Percentiles rank a stretch among this genome's conserved stretches.
These are phyloP conservation scores for Cylindrotheca closterium DNA, from an alignment of 108 stramenopile species.

Conservation along the genomic window DNA sequence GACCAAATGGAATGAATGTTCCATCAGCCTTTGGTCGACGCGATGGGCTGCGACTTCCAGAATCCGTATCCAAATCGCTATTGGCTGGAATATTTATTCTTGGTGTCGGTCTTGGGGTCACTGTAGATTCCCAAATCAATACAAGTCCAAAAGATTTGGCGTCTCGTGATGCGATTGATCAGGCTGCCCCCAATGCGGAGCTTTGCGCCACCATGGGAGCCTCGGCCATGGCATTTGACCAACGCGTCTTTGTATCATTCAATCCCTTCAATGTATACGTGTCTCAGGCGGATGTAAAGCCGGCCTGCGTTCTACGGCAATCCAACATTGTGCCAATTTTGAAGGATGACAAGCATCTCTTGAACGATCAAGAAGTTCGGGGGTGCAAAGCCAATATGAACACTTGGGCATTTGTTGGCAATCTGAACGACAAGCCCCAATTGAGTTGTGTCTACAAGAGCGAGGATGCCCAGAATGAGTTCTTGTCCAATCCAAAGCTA, in stretches of 20 bases:
- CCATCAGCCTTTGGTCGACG: slow-evolving; percentile 71
- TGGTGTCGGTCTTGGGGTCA: slow-evolving; percentile 92
- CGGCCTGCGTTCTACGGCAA: slow-evolving; percentile 90
- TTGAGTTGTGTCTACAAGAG: slow-evolving; percentile 94
- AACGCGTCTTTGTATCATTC: slow-evolving; percentile 93
- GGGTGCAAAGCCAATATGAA: slow-evolving; percentile 91
- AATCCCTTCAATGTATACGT: slow-evolving; percentile 97
- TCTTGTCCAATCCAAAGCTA: slow-evolving; percentile 89
- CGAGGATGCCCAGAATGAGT: slow-evolving; percentile 96
- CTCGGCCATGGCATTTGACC: slow-evolving; percentile 92
- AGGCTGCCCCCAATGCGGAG: slow-evolving; percentile 90
- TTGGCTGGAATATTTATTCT: slow-evolving; percentile 90
- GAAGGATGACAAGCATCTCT: slow-evolving; percentile 60
- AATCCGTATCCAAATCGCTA: slow-evolving; percentile 76
- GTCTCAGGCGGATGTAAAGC: slow-evolving; percentile 94
- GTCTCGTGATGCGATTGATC: slow-evolving; percentile 92
- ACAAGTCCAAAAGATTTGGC: slow-evolving; percentile 91
- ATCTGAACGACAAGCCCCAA: slow-evolving; percentile 89
- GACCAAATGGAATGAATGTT: slow-evolving; percentile 30
- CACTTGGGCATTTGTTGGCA: slow-evolving; percentile 96
- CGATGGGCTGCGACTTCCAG: slow-evolving; percentile 66
- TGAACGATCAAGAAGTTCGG: slow-evolving; percentile 87
- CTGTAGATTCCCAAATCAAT: slow-evolving; percentile 91
- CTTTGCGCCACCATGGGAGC: slow-evolving; percentile 89
- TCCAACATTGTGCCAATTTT: slow-evolving; percentile 86